Evolutionary conservation across 73 alveolate genomes (phyloP).

Genomic region (Paraurostyla sp.): DNA sequence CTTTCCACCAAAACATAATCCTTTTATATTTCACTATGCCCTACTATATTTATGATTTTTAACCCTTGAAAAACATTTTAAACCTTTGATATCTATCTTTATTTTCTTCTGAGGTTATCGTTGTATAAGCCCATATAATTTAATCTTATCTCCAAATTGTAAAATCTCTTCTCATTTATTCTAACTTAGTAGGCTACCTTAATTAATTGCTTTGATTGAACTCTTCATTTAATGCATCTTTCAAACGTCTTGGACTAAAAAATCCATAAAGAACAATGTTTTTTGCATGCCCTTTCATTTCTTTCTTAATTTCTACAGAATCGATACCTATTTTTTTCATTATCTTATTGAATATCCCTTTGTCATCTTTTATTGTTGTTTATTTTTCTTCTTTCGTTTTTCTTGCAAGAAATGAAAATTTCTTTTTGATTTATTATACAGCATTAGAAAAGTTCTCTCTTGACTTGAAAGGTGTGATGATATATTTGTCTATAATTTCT

Average conservation of each 20-base stretch:
- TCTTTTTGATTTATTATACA: not conserved
- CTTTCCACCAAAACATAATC: conserved; percentile 1
- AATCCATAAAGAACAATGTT: not conserved
- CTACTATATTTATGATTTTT: not conserved
- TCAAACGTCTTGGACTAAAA: conserved; percentile 19
- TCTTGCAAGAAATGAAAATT: not conserved
- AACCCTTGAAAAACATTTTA: not conserved
- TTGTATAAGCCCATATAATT: not conserved
- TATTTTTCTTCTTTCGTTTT: not conserved
- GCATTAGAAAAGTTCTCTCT: not conserved
- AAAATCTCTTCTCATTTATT: not conserved
- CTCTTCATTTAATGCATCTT: not conserved
- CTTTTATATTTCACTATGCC: conserved; percentile 14
- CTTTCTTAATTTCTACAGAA: not conserved
- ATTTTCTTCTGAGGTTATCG: not conserved
- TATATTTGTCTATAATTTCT: not conserved
- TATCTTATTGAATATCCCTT: not conserved
- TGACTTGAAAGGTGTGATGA: not conserved
- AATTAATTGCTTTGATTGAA: not conserved
- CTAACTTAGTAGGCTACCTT: not conserved
- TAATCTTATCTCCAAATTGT: not conserved
- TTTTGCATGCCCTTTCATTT: not conserved
- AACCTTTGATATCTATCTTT: not conserved
- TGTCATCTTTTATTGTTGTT: not conserved
- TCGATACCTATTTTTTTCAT: not conserved